Evolutionary conservation across 257 asterid genomes (phyloP).

Genomic region (Asclepias syriaca): DNA sequence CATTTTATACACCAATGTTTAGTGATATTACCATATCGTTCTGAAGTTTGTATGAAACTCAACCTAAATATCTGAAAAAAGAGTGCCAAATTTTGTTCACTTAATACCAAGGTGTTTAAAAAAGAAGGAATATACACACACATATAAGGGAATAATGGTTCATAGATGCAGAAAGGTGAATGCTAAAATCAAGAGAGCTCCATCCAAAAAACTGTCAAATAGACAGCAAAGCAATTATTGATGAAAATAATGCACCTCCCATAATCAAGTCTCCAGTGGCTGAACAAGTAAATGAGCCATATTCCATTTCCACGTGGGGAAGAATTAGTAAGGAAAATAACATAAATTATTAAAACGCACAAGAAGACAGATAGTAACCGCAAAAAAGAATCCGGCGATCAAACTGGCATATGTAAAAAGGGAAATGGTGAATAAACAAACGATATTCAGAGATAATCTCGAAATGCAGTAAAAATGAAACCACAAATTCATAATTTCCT

Average conservation of each 20-base stretch:
- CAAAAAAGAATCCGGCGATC: not conserved
- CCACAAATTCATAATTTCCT: not conserved
- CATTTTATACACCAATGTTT: not conserved
- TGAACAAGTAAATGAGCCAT: not conserved
- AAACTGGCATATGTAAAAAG: not conserved
- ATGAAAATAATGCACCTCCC: not conserved
- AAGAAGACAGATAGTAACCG: not conserved
- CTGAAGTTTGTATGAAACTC: not conserved
- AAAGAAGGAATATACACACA: not conserved
- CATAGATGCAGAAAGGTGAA: not conserved
- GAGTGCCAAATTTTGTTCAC: not conserved
- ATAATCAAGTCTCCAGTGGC: not conserved
- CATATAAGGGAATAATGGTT: not conserved
- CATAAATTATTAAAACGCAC: not conserved
- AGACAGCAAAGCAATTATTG: not conserved
- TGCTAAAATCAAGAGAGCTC: slow-evolving; percentile 2
- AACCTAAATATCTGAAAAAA: not conserved
- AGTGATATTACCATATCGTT: not conserved
- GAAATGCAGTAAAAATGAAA: not conserved
- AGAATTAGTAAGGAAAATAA: not conserved
- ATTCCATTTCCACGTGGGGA: not conserved
- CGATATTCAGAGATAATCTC: not conserved
- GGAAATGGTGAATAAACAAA: not conserved
- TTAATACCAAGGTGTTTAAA: not conserved
- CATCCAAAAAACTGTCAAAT: not conserved